phyloP scores from a whole-genome alignment of 2,329 filamentous ascomycete genomes.

The Chlorencoelia australis region DNA sequence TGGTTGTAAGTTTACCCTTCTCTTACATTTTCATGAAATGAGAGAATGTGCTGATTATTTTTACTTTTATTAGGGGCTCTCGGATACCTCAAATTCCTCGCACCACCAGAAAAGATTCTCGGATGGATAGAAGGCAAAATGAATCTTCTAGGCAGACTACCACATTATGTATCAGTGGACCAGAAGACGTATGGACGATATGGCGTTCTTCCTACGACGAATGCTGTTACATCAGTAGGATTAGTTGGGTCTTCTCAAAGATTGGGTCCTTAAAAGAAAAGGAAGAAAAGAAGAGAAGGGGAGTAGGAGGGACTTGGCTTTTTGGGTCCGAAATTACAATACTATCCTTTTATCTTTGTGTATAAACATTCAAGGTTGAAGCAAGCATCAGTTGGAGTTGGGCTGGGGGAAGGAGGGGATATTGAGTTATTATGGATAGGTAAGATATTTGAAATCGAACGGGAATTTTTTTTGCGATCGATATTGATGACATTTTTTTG shows the following conservation, averaged over 20 bases:
- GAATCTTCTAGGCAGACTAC: constrained; percentile 72
- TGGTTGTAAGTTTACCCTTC: constrained; percentile 50
- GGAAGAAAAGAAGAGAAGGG: not conserved
- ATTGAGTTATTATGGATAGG: too few species aligned
- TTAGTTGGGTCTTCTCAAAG: constrained; percentile 53
- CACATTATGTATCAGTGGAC: constrained; percentile 88
- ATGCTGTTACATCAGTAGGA: constrained; percentile 39
- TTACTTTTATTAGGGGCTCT: constrained; percentile 57
- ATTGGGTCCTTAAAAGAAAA: constrained; percentile 48
- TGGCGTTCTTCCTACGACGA: constrained; percentile 64
- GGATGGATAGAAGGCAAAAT: constrained; percentile 84
- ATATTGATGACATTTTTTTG: too few species aligned
- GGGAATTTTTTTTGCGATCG: too few species aligned
- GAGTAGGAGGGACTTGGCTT: not conserved
- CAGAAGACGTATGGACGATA: constrained; percentile 94
- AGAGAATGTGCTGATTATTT: too few species aligned
- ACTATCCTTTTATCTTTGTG: too few species aligned
- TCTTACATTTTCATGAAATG: too few species aligned
- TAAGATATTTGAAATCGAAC: too few species aligned
- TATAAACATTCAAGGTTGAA: too few species aligned
- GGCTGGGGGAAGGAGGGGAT: too few species aligned
- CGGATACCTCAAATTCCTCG: constrained; percentile 80
- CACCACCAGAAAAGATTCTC: constrained; percentile 79
- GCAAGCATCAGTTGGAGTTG: too few species aligned
- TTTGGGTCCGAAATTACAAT: too few species aligned